Evolutionary conservation across 495 filamentous ascomycete genomes (phyloP).

Genomic region (Penicillium goetzii): DNA sequence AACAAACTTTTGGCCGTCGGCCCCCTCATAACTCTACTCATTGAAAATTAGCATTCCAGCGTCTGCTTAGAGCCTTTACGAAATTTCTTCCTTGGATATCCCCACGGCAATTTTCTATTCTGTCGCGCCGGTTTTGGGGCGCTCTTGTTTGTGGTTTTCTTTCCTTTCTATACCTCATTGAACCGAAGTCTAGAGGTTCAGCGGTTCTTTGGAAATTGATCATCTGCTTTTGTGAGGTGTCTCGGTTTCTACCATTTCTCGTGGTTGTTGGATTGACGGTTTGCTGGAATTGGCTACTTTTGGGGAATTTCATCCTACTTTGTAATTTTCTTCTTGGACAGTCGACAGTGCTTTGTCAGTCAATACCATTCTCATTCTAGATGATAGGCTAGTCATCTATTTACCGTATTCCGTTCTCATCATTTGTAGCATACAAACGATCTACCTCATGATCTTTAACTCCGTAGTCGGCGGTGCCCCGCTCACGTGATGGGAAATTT

Average conservation of each 20-base stretch:
- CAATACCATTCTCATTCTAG: background rate
- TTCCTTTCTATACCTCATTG: constrained; percentile 12
- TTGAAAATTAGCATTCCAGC: constrained; percentile 46
- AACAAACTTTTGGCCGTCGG: constrained; percentile 5
- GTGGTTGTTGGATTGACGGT: background rate
- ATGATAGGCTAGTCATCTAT: background rate
- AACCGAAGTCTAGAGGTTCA: constrained; percentile 15
- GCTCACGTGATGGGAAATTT: constrained; percentile 26
- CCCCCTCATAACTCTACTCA: constrained; percentile 19
- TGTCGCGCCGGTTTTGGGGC: constrained; percentile 8
- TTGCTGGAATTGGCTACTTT: background rate
- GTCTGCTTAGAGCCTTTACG: constrained; percentile 39
- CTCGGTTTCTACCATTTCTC: constrained; percentile 2
- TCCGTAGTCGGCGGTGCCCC: constrained; percentile 14
- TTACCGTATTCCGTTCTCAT: background rate
- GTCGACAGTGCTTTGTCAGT: background rate
- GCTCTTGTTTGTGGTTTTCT: constrained; percentile 18
- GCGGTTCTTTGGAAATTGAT: background rate
- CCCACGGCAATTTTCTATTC: constrained; percentile 31
- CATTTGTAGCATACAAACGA: background rate
- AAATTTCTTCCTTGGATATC: constrained; percentile 43
- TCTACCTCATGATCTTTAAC: background rate
- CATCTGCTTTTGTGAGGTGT: background rate
- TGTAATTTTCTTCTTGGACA: background rate
- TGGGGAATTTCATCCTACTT: background rate